A percentile compares a stretch with the other conserved stretches of the same genome.
Evolutionary conservation across 768 basidiomycete genomes (phyloP).

Genomic region (Auricularia auricula-judae): DNA sequence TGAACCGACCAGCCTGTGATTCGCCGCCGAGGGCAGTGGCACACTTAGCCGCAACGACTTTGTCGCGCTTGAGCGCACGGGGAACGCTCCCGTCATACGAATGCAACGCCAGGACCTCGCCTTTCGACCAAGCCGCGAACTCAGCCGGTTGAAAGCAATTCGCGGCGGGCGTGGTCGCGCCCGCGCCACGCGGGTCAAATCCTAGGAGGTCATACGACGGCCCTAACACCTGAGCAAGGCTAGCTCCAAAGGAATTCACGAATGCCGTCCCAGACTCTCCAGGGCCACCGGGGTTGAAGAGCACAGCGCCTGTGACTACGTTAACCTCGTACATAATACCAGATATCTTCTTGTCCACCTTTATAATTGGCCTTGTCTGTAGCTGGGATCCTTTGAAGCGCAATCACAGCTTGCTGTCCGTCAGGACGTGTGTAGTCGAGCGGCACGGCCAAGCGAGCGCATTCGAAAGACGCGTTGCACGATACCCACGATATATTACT

Average conservation of each 20-base stretch:
- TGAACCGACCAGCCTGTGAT: neutral
- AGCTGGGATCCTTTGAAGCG: constrained; percentile 13
- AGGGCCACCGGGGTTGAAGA: neutral
- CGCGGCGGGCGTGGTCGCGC: neutral
- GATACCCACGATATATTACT: neutral
- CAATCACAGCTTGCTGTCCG: constrained; percentile 28
- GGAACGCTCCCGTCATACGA: neutral
- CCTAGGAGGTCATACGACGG: neutral
- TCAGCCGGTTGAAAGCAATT: neutral
- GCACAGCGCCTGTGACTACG: neutral
- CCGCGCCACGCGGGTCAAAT: neutral
- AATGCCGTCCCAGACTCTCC: neutral
- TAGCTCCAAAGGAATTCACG: neutral
- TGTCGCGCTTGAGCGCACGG: neutral
- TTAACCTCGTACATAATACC: neutral
- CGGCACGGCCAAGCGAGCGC: constrained; percentile 20
- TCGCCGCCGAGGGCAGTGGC: neutral
- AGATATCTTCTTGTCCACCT: neutral
- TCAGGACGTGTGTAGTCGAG: constrained; percentile 31
- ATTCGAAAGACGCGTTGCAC: neutral
- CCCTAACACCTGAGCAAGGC: neutral
- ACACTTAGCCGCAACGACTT: neutral
- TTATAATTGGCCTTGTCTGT: neutral
- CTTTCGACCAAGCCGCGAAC: neutral
- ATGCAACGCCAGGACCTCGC: neutral